A percentile compares a stretch with the other conserved stretches of the same genome.
These are phyloP conservation scores for Trypethelium eluteriae DNA, from an alignment of 495 filamentous ascomycete genomes.

Conservation along the genomic window DNA sequence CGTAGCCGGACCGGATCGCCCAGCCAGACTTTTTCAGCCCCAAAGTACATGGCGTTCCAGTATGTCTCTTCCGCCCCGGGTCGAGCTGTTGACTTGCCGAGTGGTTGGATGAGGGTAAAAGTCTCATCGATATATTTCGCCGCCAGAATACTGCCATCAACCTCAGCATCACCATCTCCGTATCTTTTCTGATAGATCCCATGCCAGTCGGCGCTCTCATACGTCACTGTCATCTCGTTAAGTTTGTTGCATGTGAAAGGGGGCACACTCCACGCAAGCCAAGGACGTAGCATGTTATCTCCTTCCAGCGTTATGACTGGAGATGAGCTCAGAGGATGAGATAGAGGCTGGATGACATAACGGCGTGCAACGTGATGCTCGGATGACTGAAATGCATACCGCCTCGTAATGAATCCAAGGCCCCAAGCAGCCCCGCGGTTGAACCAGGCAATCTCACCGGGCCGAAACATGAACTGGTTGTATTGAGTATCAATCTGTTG, in stretches of 20 bases:
- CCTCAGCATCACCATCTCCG: slow-evolving; percentile 44
- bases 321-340: slow-evolving; percentile 41
- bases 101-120: slow-evolving; percentile 46
- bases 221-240: slow-evolving; percentile 31
- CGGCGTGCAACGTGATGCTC: slow-evolving; percentile 23
- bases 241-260: slow-evolving; percentile 29
- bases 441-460: slow-evolving; percentile 56
- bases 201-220: slow-evolving; percentile 49
- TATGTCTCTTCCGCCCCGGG: slow-evolving; percentile 35
- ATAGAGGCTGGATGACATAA: slow-evolving; percentile 48
- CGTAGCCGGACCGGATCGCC: slow-evolving; percentile 50
- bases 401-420: slow-evolving; percentile 43
- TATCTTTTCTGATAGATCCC: slow-evolving; percentile 35
- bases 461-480: slow-evolving; percentile 46
- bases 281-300: slow-evolving; percentile 45
- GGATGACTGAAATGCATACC: slow-evolving; percentile 29
- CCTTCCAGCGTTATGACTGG: slow-evolving; percentile 33
- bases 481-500: slow-evolving; percentile 42
- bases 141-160: slow-evolving; percentile 55
- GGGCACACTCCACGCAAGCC: slow-evolving; percentile 58
- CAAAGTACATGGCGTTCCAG: slow-evolving; percentile 55
- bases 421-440: slow-evolving; percentile 50
- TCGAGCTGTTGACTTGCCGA: slow-evolving; percentile 36
- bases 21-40: slow-evolving; percentile 55
- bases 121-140: slow-evolving; percentile 51